These are phyloP conservation scores for Pachyrhizus erosus DNA, from an alignment of 306 rosid genomes.

Conservation along the genomic window DNA sequence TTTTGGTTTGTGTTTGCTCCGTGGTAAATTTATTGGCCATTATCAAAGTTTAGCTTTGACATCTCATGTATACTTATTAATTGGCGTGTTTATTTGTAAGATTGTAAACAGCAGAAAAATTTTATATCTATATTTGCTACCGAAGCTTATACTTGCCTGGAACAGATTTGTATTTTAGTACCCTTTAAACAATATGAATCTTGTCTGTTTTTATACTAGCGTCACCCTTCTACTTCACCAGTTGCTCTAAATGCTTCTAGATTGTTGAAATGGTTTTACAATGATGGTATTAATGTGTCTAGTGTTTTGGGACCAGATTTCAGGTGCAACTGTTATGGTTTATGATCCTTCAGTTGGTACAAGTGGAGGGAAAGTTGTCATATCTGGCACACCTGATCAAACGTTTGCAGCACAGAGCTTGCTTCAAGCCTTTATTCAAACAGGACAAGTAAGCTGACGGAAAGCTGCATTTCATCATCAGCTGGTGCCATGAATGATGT, in stretches of 20 bases:
- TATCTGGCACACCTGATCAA: conserved; percentile 79
- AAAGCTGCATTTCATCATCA: conserved; percentile 15
- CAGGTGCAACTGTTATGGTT: conserved; percentile 69
- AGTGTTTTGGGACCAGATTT: conserved; percentile 59
- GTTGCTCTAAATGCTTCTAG: not conserved
- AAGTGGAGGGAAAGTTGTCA: conserved; percentile 64
- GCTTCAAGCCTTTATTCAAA: conserved; percentile 74
- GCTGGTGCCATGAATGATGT: conserved; percentile 41
- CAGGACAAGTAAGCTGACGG: conserved; percentile 35
- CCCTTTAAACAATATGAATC: not conserved
- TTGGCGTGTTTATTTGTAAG: too few species aligned
- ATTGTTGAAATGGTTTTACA: conserved; percentile 27
- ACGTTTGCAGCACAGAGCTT: conserved; percentile 70
- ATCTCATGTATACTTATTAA: not conserved
- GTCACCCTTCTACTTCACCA: not conserved
- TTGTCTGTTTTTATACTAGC: not conserved
- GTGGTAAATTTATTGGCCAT: conserved; percentile 4
- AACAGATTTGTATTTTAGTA: not conserved
- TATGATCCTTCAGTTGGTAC: conserved; percentile 60
- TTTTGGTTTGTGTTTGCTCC: not conserved
- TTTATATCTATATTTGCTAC: not conserved
- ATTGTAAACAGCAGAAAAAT: not conserved
- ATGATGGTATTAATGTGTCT: not conserved
- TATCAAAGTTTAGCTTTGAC: not conserved
- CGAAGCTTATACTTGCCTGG: not conserved